Percentiles rank a stretch among this genome's conserved stretches.
phyloP scores from a whole-genome alignment of 1,139 yeast species.

The Geotrichum candidum region DNA sequence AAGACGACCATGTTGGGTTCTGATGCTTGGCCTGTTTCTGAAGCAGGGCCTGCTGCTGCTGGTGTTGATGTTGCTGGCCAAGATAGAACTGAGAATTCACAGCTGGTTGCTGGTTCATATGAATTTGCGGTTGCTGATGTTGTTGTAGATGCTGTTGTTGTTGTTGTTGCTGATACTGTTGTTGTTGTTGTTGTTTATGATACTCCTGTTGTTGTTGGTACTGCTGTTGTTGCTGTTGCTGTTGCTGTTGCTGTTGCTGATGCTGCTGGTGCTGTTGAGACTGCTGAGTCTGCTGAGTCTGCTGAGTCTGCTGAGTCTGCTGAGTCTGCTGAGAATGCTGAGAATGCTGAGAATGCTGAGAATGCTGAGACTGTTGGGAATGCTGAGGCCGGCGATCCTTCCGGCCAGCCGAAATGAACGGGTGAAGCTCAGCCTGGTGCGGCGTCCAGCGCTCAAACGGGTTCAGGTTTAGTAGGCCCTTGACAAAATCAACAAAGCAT shows the following conservation, averaged over 20 bases:
- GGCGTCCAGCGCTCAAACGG: constrained; percentile 97
- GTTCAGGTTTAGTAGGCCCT: constrained; percentile 72
- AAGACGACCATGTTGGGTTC: constrained; percentile 1
- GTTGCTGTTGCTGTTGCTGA: constrained; percentile 4
- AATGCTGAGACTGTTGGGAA: not conserved
- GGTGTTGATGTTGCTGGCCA: constrained; percentile 3
- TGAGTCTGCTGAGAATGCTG: too few relatives aligned
- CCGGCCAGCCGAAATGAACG: constrained; percentile 56
- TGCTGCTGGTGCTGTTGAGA: not conserved
- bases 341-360: too few relatives aligned
- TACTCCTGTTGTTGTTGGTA: constrained; percentile 1
- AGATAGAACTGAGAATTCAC: constrained; percentile 9
- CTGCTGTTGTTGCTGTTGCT: not conserved
- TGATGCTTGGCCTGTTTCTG: not conserved
- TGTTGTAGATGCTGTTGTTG: constrained; percentile 6
- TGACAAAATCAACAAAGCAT: constrained; percentile 68
- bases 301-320: too few relatives aligned
- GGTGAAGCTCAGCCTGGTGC: constrained; percentile 89
- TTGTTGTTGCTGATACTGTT: not conserved
- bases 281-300: too few relatives aligned
- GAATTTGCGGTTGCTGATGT: constrained; percentile 1
- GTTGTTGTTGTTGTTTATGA: constrained; percentile 3
- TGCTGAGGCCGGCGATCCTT: constrained; percentile 35
- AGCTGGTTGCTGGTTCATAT: not conserved
- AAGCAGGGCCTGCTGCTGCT: constrained; percentile 9